Conservation (phyloP, 2,329 filamentous ascomycete species). For the Fusarium beomiforme region DNA sequence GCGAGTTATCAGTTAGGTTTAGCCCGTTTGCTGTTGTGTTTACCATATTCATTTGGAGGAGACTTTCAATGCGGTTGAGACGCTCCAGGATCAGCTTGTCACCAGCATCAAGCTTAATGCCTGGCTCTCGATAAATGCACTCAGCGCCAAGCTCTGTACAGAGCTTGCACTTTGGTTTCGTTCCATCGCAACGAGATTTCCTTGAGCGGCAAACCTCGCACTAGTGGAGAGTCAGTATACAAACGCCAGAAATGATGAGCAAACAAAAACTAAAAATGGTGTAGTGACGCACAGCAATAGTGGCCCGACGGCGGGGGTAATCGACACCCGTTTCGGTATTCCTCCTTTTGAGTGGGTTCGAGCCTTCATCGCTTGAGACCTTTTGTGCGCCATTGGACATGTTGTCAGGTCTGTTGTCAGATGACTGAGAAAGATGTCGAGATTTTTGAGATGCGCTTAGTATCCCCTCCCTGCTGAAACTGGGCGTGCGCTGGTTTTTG, state of each 20-base stretch:
- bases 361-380: conserved; percentile 59
- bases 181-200: conserved; percentile 83
- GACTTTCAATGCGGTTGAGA: conserved; percentile 78
- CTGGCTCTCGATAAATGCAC: conserved; percentile 85
- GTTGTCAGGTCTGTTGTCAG: conserved; percentile 57
- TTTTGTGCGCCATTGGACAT: conserved; percentile 58
- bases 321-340: conserved; percentile 70
- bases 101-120: conserved; percentile 86
- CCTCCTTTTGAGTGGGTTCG: conserved; percentile 69
- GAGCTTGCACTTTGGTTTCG: conserved; percentile 84
- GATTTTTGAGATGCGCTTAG: conserved; percentile 63
- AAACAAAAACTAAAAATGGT: neutral
- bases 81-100: conserved; percentile 87
- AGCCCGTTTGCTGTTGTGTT: conserved; percentile 61
- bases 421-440: conserved; percentile 65
- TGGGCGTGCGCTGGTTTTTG: conserved; percentile 58
- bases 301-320: conserved; percentile 71
- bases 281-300: conserved; percentile 67
- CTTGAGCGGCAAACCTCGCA: conserved; percentile 84
- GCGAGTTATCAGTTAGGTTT: conserved; percentile 69
- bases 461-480: conserved; percentile 64
- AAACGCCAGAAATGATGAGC: neutral
- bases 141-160: conserved; percentile 85
- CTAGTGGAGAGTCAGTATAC: conserved; percentile 53
- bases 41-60: conserved; percentile 77